Evolutionary conservation across 1,284 basidiomycete species (phyloP).

Genomic region (Salmacisia buchloeana): DNA sequence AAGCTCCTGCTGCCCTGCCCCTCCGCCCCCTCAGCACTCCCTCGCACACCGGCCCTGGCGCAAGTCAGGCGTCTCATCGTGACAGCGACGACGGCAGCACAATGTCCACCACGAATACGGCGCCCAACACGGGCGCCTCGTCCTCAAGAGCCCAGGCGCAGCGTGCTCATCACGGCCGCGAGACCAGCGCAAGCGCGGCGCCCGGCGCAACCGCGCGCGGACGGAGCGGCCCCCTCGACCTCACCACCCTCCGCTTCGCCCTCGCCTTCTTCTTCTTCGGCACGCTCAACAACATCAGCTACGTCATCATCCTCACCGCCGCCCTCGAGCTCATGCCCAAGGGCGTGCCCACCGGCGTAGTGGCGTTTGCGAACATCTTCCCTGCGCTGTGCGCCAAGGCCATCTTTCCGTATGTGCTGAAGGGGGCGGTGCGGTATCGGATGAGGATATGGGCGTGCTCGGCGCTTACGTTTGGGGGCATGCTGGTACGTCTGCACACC

Average conservation of each 20-base stretch:
- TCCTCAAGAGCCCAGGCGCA: no score
- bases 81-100: no score
- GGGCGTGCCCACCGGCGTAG: slow-evolving; percentile 63
- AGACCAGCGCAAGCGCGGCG: no score
- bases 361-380: slow-evolving; percentile 62
- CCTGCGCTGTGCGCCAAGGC: slow-evolving; percentile 65
- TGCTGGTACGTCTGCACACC: slow-evolving; percentile 56
- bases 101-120: no score
- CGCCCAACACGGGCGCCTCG: no score
- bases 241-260: slow-evolving; percentile 18
- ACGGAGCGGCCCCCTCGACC: not conserved
- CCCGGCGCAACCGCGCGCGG: not conserved
- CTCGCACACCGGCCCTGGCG: no score
- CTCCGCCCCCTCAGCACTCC: no score
- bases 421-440: slow-evolving; percentile 35
- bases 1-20: no score
- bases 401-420: slow-evolving; percentile 72
- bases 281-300: slow-evolving; percentile 54
- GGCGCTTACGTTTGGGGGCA: slow-evolving; percentile 37
- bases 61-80: no score
- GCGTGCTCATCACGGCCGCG: no score
- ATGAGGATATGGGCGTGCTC: slow-evolving; percentile 51
- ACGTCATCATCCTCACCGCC: slow-evolving; percentile 92
- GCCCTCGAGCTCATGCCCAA: slow-evolving; percentile 85
- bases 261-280: slow-evolving; percentile 49